Base-by-base conservation (phyloP, 441 rosid species). In the Breynia disticha region DNA sequence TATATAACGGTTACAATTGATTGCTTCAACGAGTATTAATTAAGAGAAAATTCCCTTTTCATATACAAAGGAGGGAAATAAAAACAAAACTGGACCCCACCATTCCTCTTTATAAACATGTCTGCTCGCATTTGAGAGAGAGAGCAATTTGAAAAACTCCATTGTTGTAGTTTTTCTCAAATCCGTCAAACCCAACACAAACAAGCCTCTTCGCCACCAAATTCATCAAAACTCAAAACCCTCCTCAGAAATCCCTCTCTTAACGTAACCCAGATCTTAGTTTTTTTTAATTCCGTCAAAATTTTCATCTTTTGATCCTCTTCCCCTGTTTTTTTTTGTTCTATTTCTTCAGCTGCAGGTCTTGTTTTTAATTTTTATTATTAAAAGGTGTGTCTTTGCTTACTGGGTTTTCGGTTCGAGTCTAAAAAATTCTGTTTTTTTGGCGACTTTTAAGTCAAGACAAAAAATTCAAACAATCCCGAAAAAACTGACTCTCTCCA, bases 231-330 rank as follows among this genome's bases (percentile, higher is more conserved):
- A 71, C 64, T 68, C 35, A 63, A 55, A 60, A 58, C 65, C 77
- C 79, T 57, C 16, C 48, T 67, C 54, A 46, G 6, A 18, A 82
- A 69, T 1, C 69, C 67, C 16, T 54, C 58, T 53, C 60, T 76
- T 61, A 61, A 48, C 66, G 54, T 64, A 70, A 68, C 76, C 78
- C 79, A 70, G 72, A 69, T 72, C 75, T 72, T 57, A 66, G 24
- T 58, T 62, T 79, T 53, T 13, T 48, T 4, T 28, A 19, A 37
- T 60, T 63, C 50, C 32, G 46, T 64, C 55, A 13, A 42, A 65
- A 8, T 47, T 67, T 55, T 7, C 8, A 38, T 48, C 15, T 20
- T 54, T 43, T 60, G 49, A 45, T 21, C 58, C 6, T 49, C 54
- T 54, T 16, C 46, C 46, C 45, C 69, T 61, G 55, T 60, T 61